Evolutionary conservation across 495 filamentous ascomycete species (phyloP).

Genomic region (Physcia stellaris): DNA sequence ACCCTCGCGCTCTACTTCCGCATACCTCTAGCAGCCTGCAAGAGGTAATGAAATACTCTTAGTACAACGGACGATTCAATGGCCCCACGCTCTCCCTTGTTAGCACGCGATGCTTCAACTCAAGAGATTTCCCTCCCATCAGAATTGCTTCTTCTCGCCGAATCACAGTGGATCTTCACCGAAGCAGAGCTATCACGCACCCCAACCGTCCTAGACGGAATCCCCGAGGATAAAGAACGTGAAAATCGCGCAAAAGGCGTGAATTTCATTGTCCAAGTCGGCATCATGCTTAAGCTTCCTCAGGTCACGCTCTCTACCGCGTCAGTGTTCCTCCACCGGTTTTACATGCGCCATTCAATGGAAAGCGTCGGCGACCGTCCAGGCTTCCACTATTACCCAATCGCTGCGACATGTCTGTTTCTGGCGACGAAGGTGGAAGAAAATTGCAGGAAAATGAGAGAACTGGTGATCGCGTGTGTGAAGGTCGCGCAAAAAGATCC

Average conservation of each 20-base stretch:
- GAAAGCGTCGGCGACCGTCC: constrained; percentile 43
- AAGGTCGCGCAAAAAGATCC: constrained; percentile 90
- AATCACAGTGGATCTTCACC: constrained; percentile 81
- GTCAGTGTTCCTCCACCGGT: constrained; percentile 87
- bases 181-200: constrained; percentile 67
- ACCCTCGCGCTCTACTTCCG: no score
- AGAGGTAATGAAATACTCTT: no score
- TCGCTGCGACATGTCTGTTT: constrained; percentile 80
- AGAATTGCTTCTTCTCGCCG: constrained; percentile 34
- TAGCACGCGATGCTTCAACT: no score
- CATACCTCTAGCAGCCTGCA: no score
- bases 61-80: no score
- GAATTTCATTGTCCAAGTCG: constrained; percentile 91
- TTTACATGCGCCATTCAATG: constrained; percentile 80
- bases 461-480: constrained; percentile 81
- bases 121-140: constrained; percentile 24
- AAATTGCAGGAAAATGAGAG: constrained; percentile 83
- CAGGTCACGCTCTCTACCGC: constrained; percentile 85
- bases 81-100: no score
- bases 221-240: constrained; percentile 60
- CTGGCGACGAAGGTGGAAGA: constrained; percentile 95
- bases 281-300: constrained; percentile 82
- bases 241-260: constrained; percentile 74
- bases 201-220: constrained; percentile 74
- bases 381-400: constrained; percentile 75